Evolutionary conservation across 768 basidiomycete genomes (phyloP).

Genomic region (Antrodiella citrinella): DNA sequence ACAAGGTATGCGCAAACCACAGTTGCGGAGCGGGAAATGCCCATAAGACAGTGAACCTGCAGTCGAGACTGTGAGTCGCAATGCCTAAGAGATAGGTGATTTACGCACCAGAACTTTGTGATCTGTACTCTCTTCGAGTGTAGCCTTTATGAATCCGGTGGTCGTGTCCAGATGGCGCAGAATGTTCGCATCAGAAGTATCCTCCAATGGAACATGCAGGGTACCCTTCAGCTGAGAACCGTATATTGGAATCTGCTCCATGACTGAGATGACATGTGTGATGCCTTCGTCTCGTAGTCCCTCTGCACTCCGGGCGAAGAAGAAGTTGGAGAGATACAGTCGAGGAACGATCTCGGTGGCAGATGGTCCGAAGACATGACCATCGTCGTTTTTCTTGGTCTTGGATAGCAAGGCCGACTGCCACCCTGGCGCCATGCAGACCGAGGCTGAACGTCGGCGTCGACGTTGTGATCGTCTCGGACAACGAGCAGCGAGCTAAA

Average conservation of each 20-base stretch:
- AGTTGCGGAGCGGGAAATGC: slow-evolving; percentile 69
- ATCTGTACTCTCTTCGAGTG: slow-evolving; percentile 33
- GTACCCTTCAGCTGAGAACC: slow-evolving; percentile 27
- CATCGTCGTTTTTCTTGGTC: neutral
- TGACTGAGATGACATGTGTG: slow-evolving; percentile 64
- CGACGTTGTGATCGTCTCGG: too few relatives aligned
- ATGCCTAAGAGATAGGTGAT: neutral
- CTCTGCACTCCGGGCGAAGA: slow-evolving; percentile 41
- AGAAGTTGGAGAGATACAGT: slow-evolving; percentile 58
- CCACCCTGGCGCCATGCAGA: too few relatives aligned
- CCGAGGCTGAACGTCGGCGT: too few relatives aligned
- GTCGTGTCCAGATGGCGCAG: slow-evolving; percentile 37
- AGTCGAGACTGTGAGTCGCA: neutral
- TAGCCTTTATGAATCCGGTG: slow-evolving; percentile 44
- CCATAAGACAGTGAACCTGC: slow-evolving; percentile 73
- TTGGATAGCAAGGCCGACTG: neutral
- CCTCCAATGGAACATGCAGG: slow-evolving; percentile 46
- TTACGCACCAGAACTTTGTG: slow-evolving; percentile 45
- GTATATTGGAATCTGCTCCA: slow-evolving; percentile 43
- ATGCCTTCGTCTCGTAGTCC: slow-evolving; percentile 51
- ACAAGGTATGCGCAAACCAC: slow-evolving; percentile 63
- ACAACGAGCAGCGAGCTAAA: too few relatives aligned
- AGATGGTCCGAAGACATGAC: neutral
- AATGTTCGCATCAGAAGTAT: slow-evolving; percentile 34
- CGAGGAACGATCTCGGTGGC: slow-evolving; percentile 32